Evolutionary conservation across 768 basidiomycete species (phyloP).

Genomic region (Xerocomus spinulosus): DNA sequence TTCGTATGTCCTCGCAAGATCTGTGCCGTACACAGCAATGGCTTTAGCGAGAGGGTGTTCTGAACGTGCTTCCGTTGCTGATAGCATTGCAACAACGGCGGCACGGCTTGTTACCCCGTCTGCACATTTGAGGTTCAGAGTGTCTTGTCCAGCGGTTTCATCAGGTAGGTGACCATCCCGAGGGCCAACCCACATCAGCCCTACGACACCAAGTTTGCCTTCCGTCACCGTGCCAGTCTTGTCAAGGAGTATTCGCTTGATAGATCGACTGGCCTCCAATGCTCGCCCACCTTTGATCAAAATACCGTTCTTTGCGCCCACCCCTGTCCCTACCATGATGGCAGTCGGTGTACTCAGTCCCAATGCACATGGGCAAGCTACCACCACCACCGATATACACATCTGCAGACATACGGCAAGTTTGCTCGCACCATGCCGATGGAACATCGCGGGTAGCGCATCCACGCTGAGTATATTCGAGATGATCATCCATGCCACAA

Average conservation of each 20-base stretch:
- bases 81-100: constrained; percentile 73
- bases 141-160: constrained; percentile 4
- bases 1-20: constrained; percentile 43
- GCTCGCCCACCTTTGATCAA: constrained; percentile 97
- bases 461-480: constrained; percentile 52
- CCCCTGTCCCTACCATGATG: constrained; percentile 98
- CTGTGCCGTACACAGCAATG: constrained; percentile 77
- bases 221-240: constrained; percentile 98
- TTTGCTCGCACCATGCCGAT: constrained; percentile 73
- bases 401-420: constrained; percentile 92
- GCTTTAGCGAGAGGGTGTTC: constrained; percentile 97
- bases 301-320: constrained; percentile 95
- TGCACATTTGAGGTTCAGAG: constrained; percentile 36
- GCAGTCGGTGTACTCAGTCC: constrained; percentile 96
- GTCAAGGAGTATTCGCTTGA: constrained; percentile 84
- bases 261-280: constrained; percentile 81
- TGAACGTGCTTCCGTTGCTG: constrained; percentile 83
- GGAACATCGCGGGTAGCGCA: constrained; percentile 79
- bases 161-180: constrained; percentile 20
- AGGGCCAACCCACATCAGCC: constrained; percentile 66
- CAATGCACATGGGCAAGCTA: constrained; percentile 96
- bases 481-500: constrained; percentile 78
- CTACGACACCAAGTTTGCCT: constrained; percentile 84
- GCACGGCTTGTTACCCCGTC: constrained; percentile 60
- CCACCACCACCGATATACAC: constrained; percentile 96